These are phyloP conservation scores for Aspergillus brasiliensis DNA, from an alignment of 2,329 filamentous ascomycete genomes.

Conservation along the genomic window DNA sequence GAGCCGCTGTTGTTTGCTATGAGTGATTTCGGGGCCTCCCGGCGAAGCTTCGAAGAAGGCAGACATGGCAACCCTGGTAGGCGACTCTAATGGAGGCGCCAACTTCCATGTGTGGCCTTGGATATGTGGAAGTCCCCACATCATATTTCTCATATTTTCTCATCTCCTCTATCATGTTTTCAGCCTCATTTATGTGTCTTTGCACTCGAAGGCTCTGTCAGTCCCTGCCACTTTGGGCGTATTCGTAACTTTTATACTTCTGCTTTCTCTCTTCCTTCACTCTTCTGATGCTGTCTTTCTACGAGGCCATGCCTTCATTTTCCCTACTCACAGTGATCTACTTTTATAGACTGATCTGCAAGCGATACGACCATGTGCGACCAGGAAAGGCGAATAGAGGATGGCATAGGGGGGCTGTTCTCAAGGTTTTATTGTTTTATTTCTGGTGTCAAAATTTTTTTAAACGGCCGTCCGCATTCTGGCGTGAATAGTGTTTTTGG, in stretches of 20 bases:
- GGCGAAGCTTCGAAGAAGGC: slow-evolving; percentile 47
- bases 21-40: slow-evolving; percentile 48
- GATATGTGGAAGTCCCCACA: slow-evolving; percentile 6
- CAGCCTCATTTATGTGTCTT: neutral
- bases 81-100: slow-evolving; percentile 28
- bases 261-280: slow-evolving; percentile 7
- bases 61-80: slow-evolving; percentile 34
- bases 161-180: neutral
- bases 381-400: slow-evolving; percentile 24
- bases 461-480: slow-evolving; percentile 9
- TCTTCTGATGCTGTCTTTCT: slow-evolving; percentile 7
- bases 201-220: neutral
- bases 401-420: slow-evolving; percentile 11
- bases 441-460: slow-evolving; percentile 10
- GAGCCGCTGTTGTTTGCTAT: slow-evolving; percentile 50
- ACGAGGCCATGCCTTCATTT: neutral
- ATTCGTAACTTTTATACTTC: slow-evolving; percentile 8
- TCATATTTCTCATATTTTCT: neutral
- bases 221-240: neutral
- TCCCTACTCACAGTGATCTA: slow-evolving; percentile 11
- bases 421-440: slow-evolving; percentile 11
- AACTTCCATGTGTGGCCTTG: slow-evolving; percentile 39
- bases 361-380: slow-evolving; percentile 16
- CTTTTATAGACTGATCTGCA: slow-evolving; percentile 27
- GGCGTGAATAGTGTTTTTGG: slow-evolving; percentile 10